Evolutionary conservation across 2,329 filamentous ascomycete genomes (phyloP).

Genomic region (Xylariaceae sp.): DNA sequence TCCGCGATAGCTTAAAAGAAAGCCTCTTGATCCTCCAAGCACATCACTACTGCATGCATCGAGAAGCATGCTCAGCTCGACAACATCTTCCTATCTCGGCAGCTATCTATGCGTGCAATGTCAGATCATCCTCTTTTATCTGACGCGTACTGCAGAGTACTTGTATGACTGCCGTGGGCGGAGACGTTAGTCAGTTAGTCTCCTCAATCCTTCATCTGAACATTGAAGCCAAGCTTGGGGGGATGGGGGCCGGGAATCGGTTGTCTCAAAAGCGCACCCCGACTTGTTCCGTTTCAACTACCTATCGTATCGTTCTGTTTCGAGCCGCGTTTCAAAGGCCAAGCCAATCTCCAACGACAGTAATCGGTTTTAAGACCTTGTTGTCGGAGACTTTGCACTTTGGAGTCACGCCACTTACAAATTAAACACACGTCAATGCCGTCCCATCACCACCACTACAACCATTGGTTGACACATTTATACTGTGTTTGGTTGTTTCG

Average conservation of each 20-base stretch:
- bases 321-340: constrained; percentile 23
- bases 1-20: no score
- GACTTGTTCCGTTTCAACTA: constrained; percentile 18
- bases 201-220: constrained; percentile 23
- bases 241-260: no score
- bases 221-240: no score
- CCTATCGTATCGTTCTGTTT: constrained; percentile 5
- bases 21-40: no score
- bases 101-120: neutral
- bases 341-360: constrained; percentile 10
- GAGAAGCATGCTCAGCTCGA: constrained; percentile 7
- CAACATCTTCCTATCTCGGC: neutral
- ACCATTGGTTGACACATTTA: no score
- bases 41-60: no score
- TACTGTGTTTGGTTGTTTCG: no score
- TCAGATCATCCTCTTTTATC: constrained; percentile 1
- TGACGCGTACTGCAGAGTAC: constrained; percentile 9
- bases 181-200: no score
- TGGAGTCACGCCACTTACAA: no score
- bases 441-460: no score
- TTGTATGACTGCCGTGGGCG: constrained; percentile 6
- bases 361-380: neutral
- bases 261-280: no score
- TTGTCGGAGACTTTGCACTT: constrained; percentile 1
- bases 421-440: no score